Conservation (phyloP, 2,329 filamentous ascomycete species). For the Clonostachys chloroleuca region DNA sequence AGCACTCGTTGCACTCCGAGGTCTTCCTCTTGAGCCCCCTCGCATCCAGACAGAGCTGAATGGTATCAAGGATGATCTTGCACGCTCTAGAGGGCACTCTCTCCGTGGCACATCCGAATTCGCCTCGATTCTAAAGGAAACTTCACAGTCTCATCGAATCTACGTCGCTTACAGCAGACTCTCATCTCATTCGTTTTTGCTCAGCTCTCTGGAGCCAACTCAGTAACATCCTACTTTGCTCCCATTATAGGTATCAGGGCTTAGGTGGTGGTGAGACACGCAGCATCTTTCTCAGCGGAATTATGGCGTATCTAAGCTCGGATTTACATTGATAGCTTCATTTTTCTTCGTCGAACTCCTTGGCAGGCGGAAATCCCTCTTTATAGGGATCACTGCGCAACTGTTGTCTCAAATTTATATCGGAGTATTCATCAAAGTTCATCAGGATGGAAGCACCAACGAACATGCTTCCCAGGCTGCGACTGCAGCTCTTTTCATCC, state of each 20-base stretch:
- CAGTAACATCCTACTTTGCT: conserved; percentile 36
- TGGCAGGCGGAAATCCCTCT: conserved; percentile 29
- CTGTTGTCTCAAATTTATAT: conserved; percentile 34
- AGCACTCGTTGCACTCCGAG: conserved; percentile 12
- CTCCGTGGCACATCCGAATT: too few species aligned
- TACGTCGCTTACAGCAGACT: conserved; percentile 30
- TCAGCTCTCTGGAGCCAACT: conserved; percentile 37
- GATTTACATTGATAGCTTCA: conserved; percentile 29
- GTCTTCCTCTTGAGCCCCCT: conserved; percentile 12
- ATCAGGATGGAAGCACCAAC: conserved; percentile 14
- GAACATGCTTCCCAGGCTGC: conserved; percentile 25
- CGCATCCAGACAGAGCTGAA: conserved; percentile 10
- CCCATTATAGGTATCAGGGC: conserved; percentile 31
- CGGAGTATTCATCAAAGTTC: conserved; percentile 28
- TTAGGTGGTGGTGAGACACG: conserved; percentile 15
- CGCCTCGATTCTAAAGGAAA: conserved; percentile 16
- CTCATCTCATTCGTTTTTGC: conserved; percentile 29
- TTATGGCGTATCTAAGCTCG: conserved; percentile 38
- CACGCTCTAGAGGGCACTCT: neutral
- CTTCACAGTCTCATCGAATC: conserved; percentile 25
- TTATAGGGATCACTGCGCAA: conserved; percentile 25
- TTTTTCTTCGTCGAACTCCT: conserved; percentile 39
- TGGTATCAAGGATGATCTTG: conserved; percentile 13
- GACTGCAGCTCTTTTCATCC: conserved; percentile 36
- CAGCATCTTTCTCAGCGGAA: conserved; percentile 30